phyloP scores from a whole-genome alignment of 202 grass and related monocot species.

The Carex sylvatica region DNA sequence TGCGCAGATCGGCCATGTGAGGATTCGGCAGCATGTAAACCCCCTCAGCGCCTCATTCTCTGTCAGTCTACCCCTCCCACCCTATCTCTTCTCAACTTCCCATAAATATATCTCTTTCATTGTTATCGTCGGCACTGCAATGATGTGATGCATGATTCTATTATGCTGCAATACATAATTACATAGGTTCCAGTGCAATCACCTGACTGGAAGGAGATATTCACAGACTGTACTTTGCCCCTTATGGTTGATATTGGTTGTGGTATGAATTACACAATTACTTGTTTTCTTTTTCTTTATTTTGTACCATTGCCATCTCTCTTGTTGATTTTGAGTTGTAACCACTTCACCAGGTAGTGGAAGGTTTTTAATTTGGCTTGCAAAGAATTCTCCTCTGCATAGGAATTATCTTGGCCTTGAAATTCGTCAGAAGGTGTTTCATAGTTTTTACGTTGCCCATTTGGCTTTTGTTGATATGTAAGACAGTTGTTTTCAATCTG shows the following conservation, averaged over 20 bases:
- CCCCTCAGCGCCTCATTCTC: conserved; percentile 76
- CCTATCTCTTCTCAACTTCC: not conserved
- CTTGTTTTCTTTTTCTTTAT: not conserved
- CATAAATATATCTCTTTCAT: conserved; percentile 1
- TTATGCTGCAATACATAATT: conserved; percentile 17
- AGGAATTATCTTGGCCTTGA: conserved; percentile 83
- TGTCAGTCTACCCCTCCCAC: conserved; percentile 25
- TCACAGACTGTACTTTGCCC: conserved; percentile 52
- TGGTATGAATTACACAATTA: conserved; percentile 31
- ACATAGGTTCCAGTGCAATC: conserved; percentile 47
- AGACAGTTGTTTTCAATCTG: not conserved
- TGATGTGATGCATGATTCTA: conserved; percentile 2
- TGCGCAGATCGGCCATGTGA: conserved; percentile 63
- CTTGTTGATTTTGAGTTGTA: not conserved
- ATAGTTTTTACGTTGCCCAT: not conserved
- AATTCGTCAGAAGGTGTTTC: conserved; percentile 74
- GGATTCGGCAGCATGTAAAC: conserved; percentile 96
- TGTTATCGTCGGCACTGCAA: not conserved
- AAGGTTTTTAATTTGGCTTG: conserved; percentile 85
- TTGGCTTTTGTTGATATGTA: not conserved
- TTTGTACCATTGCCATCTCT: not conserved
- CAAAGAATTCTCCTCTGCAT: conserved; percentile 59
- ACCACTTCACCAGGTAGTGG: conserved; percentile 54
- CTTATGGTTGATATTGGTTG: conserved; percentile 98
- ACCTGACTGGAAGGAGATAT: conserved; percentile 72